Percentiles rank a stretch among this genome's conserved stretches.
Evolutionary conservation across 2,329 filamentous ascomycete genomes (phyloP).

Genomic region (Botrytis paeoniae): DNA sequence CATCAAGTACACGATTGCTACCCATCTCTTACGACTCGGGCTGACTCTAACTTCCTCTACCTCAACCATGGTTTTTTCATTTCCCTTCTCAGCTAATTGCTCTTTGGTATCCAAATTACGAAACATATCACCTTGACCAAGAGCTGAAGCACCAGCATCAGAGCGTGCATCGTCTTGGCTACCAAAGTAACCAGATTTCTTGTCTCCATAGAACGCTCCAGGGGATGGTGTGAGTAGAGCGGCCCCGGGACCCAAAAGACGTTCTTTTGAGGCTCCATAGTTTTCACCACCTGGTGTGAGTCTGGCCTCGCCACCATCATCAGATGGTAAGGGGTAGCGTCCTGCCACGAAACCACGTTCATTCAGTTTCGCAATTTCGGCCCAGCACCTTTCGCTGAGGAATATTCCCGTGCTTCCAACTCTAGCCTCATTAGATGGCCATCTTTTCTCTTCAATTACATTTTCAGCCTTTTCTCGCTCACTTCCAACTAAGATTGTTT

Average conservation of each 20-base stretch:
- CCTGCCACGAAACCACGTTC: constrained; percentile 57
- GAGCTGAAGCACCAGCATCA: constrained; percentile 86
- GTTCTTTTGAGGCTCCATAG: constrained; percentile 63
- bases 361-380: constrained; percentile 75
- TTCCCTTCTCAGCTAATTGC: constrained; percentile 92
- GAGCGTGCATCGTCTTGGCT: constrained; percentile 75
- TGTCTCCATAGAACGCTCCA: constrained; percentile 68
- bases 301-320: constrained; percentile 59
- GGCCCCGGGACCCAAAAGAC: constrained; percentile 46
- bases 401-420: constrained; percentile 93
- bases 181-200: constrained; percentile 77
- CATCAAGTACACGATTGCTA: constrained; percentile 76
- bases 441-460: constrained; percentile 87
- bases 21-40: constrained; percentile 82
- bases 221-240: constrained; percentile 51
- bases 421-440: constrained; percentile 87
- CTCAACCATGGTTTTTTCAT: constrained; percentile 84
- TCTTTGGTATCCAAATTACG: constrained; percentile 91
- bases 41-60: constrained; percentile 81
- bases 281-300: constrained; percentile 56
- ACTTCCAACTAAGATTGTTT: constrained; percentile 83
- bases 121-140: constrained; percentile 96
- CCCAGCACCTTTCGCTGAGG: constrained; percentile 92
- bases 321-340: constrained; percentile 54
- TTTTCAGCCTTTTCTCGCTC: constrained; percentile 89